Evolutionary conservation across 257 asterid species (phyloP).

Genomic region (Gynochthodes officinalis): DNA sequence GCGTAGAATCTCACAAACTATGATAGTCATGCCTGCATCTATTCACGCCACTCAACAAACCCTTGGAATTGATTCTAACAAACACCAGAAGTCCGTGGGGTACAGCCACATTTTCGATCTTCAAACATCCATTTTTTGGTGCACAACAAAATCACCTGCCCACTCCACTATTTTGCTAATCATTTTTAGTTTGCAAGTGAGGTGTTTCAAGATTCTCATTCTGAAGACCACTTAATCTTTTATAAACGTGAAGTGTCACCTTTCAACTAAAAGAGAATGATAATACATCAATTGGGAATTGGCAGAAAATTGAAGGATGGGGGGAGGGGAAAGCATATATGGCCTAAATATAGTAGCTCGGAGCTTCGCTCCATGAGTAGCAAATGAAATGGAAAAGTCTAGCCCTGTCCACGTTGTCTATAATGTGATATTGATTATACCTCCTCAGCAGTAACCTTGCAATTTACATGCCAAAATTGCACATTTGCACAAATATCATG

Average conservation of each 20-base stretch:
- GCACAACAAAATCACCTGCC: neutral
- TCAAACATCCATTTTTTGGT: neutral
- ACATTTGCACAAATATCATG: conserved; percentile 91
- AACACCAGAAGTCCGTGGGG: neutral
- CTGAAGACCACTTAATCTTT: conserved; percentile 17
- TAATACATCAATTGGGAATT: conserved; percentile 33
- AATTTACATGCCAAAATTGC: conserved; percentile 91
- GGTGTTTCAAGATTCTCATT: neutral
- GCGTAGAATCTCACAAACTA: too few relatives aligned
- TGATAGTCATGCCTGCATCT: neutral
- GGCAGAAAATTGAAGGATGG: conserved; percentile 12
- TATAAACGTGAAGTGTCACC: conserved; percentile 1
- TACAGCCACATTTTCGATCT: neutral
- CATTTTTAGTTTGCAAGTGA: neutral
- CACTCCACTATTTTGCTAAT: neutral
- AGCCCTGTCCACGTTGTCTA: conserved; percentile 23
- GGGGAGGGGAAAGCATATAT: conserved; percentile 9
- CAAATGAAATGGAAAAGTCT: conserved; percentile 25
- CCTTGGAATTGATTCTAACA: neutral
- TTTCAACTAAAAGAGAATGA: conserved; percentile 6
- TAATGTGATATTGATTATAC: conserved; percentile 22
- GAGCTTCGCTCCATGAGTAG: conserved; percentile 44
- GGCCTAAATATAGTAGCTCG: conserved; percentile 25
- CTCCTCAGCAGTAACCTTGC: conserved; percentile 24
- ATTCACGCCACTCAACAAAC: neutral